A percentile compares a stretch with the other conserved stretches of the same genome.
These are phyloP conservation scores for Psidium friedrichsthalianum DNA, from an alignment of 345 rosid genomes.

Conservation along the genomic window DNA sequence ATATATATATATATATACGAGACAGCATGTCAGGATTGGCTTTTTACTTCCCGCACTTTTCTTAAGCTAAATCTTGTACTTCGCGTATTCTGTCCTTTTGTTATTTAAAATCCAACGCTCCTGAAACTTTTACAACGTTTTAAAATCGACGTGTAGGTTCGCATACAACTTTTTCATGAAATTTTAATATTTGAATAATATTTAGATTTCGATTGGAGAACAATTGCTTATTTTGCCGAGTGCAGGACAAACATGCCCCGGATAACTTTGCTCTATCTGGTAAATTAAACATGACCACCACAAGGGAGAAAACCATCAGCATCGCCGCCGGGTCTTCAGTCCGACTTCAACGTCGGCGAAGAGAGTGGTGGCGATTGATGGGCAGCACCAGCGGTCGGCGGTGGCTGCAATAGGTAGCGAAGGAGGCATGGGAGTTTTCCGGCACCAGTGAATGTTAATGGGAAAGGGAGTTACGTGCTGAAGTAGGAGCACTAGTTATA, in stretches of 20 bases:
- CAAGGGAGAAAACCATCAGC: background rate
- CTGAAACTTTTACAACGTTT: background rate
- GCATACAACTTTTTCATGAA: background rate
- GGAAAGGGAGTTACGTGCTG: background rate
- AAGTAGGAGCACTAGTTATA: too few relatives aligned
- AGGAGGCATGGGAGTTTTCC: background rate
- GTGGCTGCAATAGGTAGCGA: background rate
- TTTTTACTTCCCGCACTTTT: too few relatives aligned
- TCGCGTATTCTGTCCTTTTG: too few relatives aligned
- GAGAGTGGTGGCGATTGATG: background rate
- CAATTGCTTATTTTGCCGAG: background rate
- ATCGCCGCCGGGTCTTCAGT: background rate
- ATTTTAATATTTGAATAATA: too few relatives aligned
- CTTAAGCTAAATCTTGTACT: too few relatives aligned
- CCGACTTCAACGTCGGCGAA: background rate
- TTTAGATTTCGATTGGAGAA: background rate
- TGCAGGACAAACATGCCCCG: too few relatives aligned
- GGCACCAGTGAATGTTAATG: background rate
- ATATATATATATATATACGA: too few relatives aligned
- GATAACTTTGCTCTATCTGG: background rate
- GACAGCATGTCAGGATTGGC: too few relatives aligned
- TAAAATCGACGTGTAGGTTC: background rate
- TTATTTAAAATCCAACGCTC: too few relatives aligned
- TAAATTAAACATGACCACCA: background rate
- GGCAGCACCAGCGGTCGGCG: too few relatives aligned